phyloP scores from a whole-genome alignment of 129 eudicot species.

The Centrapalus pauciflorus region DNA sequence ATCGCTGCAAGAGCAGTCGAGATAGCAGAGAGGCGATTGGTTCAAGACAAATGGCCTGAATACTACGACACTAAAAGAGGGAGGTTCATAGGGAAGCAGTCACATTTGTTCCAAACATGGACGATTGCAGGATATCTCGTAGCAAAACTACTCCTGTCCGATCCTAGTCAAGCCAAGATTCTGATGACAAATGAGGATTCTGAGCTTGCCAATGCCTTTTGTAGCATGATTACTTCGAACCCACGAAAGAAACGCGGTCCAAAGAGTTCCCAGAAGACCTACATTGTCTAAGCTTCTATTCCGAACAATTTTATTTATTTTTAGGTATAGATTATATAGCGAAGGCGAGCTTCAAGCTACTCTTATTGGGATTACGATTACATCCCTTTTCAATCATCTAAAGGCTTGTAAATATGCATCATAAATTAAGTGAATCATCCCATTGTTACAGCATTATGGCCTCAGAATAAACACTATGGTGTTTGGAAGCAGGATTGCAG shows the following conservation, averaged over 20 bases:
- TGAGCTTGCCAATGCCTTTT: conserved; percentile 44
- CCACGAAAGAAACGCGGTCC: conserved; percentile 63
- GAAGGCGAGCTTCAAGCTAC: conserved; percentile 8
- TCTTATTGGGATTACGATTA: neutral
- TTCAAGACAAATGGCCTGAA: conserved; percentile 77
- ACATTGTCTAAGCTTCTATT: conserved; percentile 38
- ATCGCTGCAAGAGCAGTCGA: conserved; percentile 68
- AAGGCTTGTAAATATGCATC: conserved; percentile 13
- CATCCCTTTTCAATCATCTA: neutral
- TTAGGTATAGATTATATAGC: conserved; percentile 8
- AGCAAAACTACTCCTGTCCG: conserved; percentile 46
- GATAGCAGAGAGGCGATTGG: conserved; percentile 71
- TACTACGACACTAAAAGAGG: conserved; percentile 83
- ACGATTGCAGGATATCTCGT: conserved; percentile 80
- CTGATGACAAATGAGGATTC: conserved; percentile 49
- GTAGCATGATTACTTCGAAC: conserved; percentile 44
- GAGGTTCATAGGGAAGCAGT: conserved; percentile 80
- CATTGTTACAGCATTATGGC: too few relatives aligned
- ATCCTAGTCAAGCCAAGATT: conserved; percentile 49
- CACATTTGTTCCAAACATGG: conserved; percentile 84
- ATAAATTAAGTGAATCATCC: too few relatives aligned
- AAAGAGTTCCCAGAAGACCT: conserved; percentile 45
- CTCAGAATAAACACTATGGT: too few relatives aligned
- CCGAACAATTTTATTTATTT: neutral
- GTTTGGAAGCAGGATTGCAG: too few relatives aligned